Evolutionary conservation across 2,329 filamentous ascomycete species (phyloP), one percentile per base, ranked within the genome.

Genomic region (Neurospora sp.): DNA sequence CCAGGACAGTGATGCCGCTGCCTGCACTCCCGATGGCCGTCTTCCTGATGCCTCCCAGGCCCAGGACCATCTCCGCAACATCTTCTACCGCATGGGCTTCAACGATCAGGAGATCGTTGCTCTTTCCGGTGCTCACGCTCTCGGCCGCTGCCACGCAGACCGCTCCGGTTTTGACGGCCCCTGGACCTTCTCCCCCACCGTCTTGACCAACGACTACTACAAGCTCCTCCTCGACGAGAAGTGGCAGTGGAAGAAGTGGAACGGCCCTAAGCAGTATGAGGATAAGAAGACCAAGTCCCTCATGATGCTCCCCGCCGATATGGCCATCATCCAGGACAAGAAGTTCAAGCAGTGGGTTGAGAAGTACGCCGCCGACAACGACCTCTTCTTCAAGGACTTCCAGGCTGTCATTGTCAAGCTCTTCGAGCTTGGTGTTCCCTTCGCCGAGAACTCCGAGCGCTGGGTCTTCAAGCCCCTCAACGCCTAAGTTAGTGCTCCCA

Each of bases 81-180:
- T 98, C 84, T 99, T 98, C 83, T 88, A 90, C 81, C 93, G 95
- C 79, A 98, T 98, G 95, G 95, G 95, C 75, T 98, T 97, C 87
- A 91, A 96, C 81, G 95, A 99, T 83, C 92, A 92, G 78, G 94
- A 97, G 82, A 98, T 98, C 79, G 95, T 97, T 66, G 96, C 95
- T 38, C 87, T 98, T 68, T 86, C 86, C 33, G 93, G 93, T 75
- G 93, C 91, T 67, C 93, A 97, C 83, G 91, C 93, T 68, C 87
- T 97, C 43, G 94, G 94, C 73, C 92, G 94, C 75, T 96, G 78
- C 84, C 96, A 98, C 86, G 85, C 89, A 9, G 91, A 96, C 82
- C 93, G 95, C 79, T 93, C 90, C 73, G 95, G 95, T 73, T 98
- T 89, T 81, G 87, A 91, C 1, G 96, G 96, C 1, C 93, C 93